Evolutionary conservation across 176 grass and related monocot genomes (phyloP), one percentile per base, ranked within the genome.

Genomic region (Zizania latifolia): DNA sequence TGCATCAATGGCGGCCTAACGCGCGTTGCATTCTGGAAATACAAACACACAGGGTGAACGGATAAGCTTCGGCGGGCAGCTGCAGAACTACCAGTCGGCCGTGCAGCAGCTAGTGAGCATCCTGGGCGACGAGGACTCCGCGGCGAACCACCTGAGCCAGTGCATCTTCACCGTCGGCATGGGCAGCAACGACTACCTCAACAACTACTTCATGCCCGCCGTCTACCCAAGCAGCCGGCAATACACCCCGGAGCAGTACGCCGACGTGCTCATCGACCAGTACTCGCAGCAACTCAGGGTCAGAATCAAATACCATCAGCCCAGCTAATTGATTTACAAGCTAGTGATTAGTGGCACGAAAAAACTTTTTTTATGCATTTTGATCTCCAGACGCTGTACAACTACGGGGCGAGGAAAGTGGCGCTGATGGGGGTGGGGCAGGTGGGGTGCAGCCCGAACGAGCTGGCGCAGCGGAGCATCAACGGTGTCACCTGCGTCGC

Each of bases 101-200:
- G 94, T 97, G 40, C 70, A 87, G 82, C 83, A 91, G 67, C 75
- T 97, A 22, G 86, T 91, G 23, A 74, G 22, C 70, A 86, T 88
- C 62, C 78, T 97, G 61, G 93, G 93, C 21, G 80, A 87, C 62
- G 83, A 93, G 81, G 86, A 87, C 79, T 51, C 94, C 0, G 75
- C 94, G 38, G 85, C 90, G 7, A 85, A 23, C 79, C 90, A 93
- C 78, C 81, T 97, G 50, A 97, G 90, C 81, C 88, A 85, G 76
- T 97, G 94, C 88, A 91, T 93, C 55, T 93, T 97, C 86, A 84
- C 88, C 1, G 81, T 97, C 5, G 90, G 88, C 27, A 93, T 97
- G 88, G 94, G 94, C 66, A 93, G 90, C 88, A 97, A 97, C 43
- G 94, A 97, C 73, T 97, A 97, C 72, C 86, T 97, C 70, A 97